These are phyloP conservation scores for Tardiomyces depauwii DNA, from an alignment of 1,139 yeast species.

Conservation along the genomic window DNA sequence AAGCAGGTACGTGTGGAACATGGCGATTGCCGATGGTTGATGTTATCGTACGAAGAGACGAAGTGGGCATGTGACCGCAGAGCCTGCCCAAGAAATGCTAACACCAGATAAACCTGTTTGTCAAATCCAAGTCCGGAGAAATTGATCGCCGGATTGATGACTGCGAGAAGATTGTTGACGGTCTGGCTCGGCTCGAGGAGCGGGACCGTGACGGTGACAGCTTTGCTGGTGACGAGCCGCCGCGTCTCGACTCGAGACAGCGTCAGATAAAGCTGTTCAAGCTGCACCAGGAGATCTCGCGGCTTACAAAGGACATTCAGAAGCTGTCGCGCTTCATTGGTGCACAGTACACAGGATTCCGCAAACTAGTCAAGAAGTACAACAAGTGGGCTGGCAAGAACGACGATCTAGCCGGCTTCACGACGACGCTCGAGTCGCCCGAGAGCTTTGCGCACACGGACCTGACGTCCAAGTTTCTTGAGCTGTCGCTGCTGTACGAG, in stretches of 20 bases:
- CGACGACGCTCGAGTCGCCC: slow-evolving; percentile 26
- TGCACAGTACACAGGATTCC: slow-evolving; percentile 70
- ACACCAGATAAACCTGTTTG: slow-evolving; percentile 39
- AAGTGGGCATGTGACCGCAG: no score
- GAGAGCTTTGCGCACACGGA: slow-evolving; percentile 56
- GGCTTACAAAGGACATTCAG: slow-evolving; percentile 50
- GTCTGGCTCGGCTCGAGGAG: slow-evolving; percentile 12
- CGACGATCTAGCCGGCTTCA: slow-evolving; percentile 20
- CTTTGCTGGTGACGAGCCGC: slow-evolving; percentile 4
- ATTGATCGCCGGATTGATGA: slow-evolving; percentile 32
- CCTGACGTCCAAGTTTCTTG: slow-evolving; percentile 51
- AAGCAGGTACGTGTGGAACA: background rate
- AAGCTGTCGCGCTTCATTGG: slow-evolving; percentile 63
- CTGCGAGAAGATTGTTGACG: slow-evolving; percentile 29
- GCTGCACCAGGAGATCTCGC: slow-evolving; percentile 27
- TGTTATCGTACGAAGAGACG: no score
- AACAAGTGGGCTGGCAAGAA: slow-evolving; percentile 43
- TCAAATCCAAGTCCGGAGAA: slow-evolving; percentile 58
- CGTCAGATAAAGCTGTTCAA: slow-evolving; percentile 17
- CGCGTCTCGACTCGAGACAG: slow-evolving; percentile 15
- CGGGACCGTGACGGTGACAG: background rate
- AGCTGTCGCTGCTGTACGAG: slow-evolving; percentile 49
- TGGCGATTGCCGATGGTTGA: no score
- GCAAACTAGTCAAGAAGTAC: slow-evolving; percentile 74
- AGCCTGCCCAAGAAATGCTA: background rate